Evolutionary conservation across 371 early-diverging fungal genomes (phyloP).

Genomic region (Saksenaea vasiformis): DNA sequence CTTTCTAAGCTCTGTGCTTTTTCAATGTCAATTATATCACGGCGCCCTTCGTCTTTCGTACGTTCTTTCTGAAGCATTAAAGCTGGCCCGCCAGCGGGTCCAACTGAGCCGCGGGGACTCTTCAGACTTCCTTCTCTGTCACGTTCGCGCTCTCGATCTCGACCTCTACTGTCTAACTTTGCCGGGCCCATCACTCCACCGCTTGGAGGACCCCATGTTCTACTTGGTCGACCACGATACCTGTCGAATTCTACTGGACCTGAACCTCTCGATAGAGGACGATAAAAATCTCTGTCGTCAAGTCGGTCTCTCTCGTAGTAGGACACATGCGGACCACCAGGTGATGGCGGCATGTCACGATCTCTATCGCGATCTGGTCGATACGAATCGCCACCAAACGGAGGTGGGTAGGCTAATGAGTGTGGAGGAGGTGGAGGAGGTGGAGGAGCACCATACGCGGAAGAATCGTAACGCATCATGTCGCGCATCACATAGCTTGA

Average conservation of each 20-base stretch:
- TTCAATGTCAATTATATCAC: background rate
- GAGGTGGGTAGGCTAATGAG: conserved; percentile 12
- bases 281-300: conserved; percentile 45
- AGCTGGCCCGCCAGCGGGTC: conserved; percentile 2
- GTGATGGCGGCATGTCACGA: conserved; percentile 40
- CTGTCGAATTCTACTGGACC: conserved; percentile 35
- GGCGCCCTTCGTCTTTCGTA: background rate
- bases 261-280: conserved; percentile 10
- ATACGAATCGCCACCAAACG: conserved; percentile 50
- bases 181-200: conserved; percentile 11
- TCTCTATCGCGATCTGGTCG: conserved; percentile 49
- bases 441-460: conserved; percentile 40
- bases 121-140: conserved; percentile 32
- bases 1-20: background rate
- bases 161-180: conserved; percentile 12
- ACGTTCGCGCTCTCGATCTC: conserved; percentile 31
- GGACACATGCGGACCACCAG: conserved; percentile 28
- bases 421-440: conserved; percentile 23
- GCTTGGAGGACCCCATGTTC: conserved; percentile 16
- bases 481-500: conserved; percentile 40
- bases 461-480: conserved; percentile 41
- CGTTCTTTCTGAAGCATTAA: conserved; percentile 3
- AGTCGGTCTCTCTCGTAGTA: conserved; percentile 47
- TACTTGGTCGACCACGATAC: conserved; percentile 27
- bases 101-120: conserved; percentile 20